A percentile compares a stretch with the other conserved stretches of the same genome.
Conservation (phyloP, 2,329 filamentous ascomycete species). For the Aspergillus tanneri region DNA sequence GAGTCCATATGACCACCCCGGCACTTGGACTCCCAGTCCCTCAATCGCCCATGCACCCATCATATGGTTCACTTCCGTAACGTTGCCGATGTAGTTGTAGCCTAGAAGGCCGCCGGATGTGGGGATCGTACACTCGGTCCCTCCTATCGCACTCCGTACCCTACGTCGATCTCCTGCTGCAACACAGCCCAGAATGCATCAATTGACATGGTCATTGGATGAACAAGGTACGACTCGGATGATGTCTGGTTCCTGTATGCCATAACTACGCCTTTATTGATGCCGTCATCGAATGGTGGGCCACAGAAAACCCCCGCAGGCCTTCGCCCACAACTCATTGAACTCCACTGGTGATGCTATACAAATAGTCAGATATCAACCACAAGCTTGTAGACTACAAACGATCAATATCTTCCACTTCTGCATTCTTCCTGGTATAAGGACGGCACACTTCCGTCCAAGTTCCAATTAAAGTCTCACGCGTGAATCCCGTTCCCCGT, state of each 20-base stretch:
- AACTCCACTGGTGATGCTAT: not conserved
- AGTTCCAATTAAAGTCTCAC: no score
- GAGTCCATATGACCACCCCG: conserved; percentile 2
- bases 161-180: not conserved
- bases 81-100: not conserved
- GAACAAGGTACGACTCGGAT: no score
- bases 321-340: not conserved
- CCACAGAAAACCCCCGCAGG: not conserved
- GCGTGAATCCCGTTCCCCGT: no score
- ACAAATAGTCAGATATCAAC: not conserved
- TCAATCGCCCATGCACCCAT: not conserved
- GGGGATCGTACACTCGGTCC: not conserved
- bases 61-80: not conserved
- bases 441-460: no score
- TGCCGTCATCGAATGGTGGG: not conserved
- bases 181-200: not conserved
- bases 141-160: not conserved
- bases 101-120: not conserved
- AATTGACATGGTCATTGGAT: not conserved
- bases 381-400: not conserved
- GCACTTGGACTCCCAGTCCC: not conserved
- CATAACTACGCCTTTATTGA: no score
- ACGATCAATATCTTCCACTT: no score
- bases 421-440: no score
- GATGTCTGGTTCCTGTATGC: no score